phyloP scores from a whole-genome alignment of 306 rosid species.

The Quercus aquifolioides region DNA sequence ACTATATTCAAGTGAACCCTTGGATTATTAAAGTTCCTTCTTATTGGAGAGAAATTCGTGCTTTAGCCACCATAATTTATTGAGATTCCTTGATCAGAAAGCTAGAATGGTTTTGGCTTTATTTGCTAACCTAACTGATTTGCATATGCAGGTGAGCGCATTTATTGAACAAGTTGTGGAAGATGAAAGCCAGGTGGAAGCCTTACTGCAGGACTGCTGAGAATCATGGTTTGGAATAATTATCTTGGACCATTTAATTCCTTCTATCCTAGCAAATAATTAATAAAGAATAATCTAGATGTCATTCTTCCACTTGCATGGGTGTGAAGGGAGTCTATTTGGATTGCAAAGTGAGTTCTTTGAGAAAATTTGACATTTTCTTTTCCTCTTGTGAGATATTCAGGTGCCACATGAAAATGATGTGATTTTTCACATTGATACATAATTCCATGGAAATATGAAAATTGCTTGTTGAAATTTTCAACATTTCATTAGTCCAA shows the following conservation, averaged over 20 bases:
- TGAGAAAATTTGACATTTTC: not conserved
- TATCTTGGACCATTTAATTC: constrained; percentile 40
- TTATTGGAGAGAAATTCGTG: not conserved
- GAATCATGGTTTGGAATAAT: constrained; percentile 75
- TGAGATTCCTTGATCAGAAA: constrained; percentile 2
- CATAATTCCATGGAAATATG: not conserved
- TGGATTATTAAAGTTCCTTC: not conserved
- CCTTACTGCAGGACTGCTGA: constrained; percentile 56
- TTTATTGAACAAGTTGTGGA: constrained; percentile 79
- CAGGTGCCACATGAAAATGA: not conserved
- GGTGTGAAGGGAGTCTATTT: constrained; percentile 18
- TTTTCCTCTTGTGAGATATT: constrained; percentile 1
- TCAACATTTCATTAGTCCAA: not conserved
- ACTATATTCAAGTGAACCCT: not conserved
- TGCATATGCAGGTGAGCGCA: constrained; percentile 58
- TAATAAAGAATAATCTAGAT: constrained; percentile 51
- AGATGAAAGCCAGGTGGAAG: constrained; percentile 95
- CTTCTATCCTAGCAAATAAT: constrained; percentile 64
- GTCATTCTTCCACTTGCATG: constrained; percentile 41
- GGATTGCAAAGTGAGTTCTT: constrained; percentile 6
- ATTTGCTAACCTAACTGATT: constrained; percentile 21
- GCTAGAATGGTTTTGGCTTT: not conserved
- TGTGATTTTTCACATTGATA: not conserved
- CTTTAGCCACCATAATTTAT: not conserved
- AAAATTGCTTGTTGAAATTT: not conserved